A percentile compares a stretch with the other conserved stretches of the same genome.
phyloP scores from a whole-genome alignment of 176 grass and related monocot species.

The Olyra latifolia region DNA sequence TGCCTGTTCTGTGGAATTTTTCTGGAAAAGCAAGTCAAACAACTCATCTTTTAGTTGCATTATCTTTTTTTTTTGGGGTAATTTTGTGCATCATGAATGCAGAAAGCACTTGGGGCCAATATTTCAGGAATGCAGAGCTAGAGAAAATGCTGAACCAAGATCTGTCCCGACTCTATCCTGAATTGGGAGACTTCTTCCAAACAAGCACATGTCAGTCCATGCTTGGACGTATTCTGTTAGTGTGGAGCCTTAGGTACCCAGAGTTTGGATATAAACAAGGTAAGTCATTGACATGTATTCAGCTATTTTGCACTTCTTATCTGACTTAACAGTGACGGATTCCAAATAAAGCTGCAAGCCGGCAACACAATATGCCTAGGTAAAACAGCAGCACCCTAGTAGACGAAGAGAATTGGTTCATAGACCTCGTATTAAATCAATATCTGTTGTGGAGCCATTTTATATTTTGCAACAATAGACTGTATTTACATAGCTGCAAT shows the following conservation, averaged over 20 bases:
- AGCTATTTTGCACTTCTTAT: slow-evolving; percentile 12
- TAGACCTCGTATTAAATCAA: neutral
- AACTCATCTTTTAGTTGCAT: neutral
- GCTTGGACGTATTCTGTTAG: slow-evolving; percentile 82
- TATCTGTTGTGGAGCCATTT: neutral
- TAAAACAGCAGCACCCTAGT: neutral
- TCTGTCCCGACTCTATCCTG: slow-evolving; percentile 85
- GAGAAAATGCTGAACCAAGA: slow-evolving; percentile 96
- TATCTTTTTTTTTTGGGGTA: neutral
- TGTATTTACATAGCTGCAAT: neutral
- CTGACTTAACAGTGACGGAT: neutral
- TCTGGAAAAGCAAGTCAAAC: neutral
- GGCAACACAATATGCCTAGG: neutral
- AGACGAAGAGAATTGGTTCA: slow-evolving; percentile 7
- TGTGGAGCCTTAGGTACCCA: slow-evolving; percentile 95
- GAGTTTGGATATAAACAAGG: slow-evolving; percentile 96
- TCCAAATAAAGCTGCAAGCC: neutral
- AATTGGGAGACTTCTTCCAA: slow-evolving; percentile 81
- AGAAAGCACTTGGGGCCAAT: slow-evolving; percentile 98
- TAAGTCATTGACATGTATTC: slow-evolving; percentile 29
- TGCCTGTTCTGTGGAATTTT: neutral
- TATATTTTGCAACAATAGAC: neutral
- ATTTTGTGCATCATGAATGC: slow-evolving; percentile 28
- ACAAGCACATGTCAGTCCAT: slow-evolving; percentile 72
- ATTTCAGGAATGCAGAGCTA: slow-evolving; percentile 91